Base-by-base conservation (phyloP, 1,284 basidiomycete genomes). In the Rugosomyces carneus region DNA sequence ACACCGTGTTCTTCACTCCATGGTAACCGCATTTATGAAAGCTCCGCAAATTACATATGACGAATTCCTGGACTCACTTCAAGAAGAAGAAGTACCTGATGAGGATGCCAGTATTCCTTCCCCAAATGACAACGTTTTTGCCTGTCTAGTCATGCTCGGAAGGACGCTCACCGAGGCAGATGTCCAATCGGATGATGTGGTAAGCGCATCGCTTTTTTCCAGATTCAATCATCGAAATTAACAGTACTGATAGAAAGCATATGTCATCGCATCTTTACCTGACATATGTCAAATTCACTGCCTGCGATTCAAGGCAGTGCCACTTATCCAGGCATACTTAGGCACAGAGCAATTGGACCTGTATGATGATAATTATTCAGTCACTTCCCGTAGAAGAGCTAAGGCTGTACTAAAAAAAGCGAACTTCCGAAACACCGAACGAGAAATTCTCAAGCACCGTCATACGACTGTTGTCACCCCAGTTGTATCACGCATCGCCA, bases 381-480 rank as follows among this genome's bases (percentile, higher is more conserved):
- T 10, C 13, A 24, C 36, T 29, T 23, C 21, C 23, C 34, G 5
- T 19, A 18, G 7, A 16, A 49, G 40, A 23, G 3, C 32, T 8
- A 51, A 36, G 15, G 35, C 40, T 16, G 21, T 3, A 4, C 43
- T 26, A 8, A 37, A 5, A 10, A 27, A 24, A 13, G 21, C 20
- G 19, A 27, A 32, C 44, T 13, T 29, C n/a, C 19, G 24, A 2
- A 56, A 61, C 38, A 48, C 52, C 36, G 70, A 72, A 51, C 63
- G 59, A 40, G 62, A 64, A 37, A 64, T 71, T 32, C 61, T 71
- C 26, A 63, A 65, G 50, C 66, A 72, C 48, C 58, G 62, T 20
- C 69, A 64, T 47, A 52, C 56, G 24, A 72, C 78, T 10, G 67
- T 76, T 23, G 70, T 81, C 11, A 80, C 78, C 1, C 67, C 75